Conservation (phyloP, 306 rosid species). For the Trifolium fragiferum region DNA sequence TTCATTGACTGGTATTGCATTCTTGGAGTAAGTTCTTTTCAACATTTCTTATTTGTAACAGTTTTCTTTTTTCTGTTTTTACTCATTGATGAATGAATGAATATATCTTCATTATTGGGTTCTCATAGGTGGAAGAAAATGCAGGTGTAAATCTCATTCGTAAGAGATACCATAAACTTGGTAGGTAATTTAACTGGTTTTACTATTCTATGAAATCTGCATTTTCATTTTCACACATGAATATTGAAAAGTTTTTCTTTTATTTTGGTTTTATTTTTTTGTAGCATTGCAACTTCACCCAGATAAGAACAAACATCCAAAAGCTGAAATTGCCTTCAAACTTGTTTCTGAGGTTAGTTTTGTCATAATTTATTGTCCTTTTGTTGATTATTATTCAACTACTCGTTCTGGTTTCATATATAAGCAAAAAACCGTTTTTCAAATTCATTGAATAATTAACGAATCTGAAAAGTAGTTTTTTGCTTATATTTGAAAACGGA, state of each 20-base stretch:
- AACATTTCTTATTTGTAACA: not conserved
- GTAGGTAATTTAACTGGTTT: constrained; percentile 49
- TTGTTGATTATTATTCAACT: not conserved
- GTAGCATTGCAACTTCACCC: constrained; percentile 97
- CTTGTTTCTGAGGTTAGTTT: constrained; percentile 88
- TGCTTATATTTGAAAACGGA: no score
- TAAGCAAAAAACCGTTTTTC: no score
- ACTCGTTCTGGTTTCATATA: no score
- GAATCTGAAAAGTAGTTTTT: no score
- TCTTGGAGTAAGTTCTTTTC: constrained; percentile 72
- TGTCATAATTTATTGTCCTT: not conserved
- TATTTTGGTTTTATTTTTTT: constrained; percentile 2
- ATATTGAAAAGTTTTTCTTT: constrained; percentile 6
- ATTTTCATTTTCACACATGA: not conserved
- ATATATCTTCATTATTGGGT: constrained; percentile 37
- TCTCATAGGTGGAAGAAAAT: constrained; percentile 81
- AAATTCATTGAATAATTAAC: no score
- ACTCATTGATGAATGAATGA: constrained; percentile 27
- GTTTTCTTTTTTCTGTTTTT: constrained; percentile 7
- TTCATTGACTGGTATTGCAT: constrained; percentile 90
- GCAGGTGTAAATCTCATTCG: constrained; percentile 71
- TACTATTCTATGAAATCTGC: constrained; percentile 16
- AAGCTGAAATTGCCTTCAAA: constrained; percentile 94
- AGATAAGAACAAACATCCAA: constrained; percentile 90
- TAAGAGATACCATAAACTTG: constrained; percentile 81